Percentiles rank a stretch among this genome's conserved stretches.
Conservation (phyloP, 257 asterid species). For the Apocynum venetum region DNA sequence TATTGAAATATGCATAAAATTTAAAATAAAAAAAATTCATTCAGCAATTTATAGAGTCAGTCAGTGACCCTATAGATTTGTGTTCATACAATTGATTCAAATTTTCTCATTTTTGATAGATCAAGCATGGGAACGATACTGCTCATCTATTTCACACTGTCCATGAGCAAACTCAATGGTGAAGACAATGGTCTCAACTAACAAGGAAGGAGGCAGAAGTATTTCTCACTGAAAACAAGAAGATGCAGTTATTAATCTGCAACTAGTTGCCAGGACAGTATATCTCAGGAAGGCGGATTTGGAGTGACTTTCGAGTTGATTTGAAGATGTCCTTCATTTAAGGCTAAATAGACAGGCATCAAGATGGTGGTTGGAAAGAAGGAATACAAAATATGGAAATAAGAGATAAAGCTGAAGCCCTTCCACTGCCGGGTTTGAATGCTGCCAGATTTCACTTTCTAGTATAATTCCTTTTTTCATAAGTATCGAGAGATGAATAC, state of each 20-base stretch:
- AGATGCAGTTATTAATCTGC: background rate
- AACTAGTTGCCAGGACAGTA: background rate
- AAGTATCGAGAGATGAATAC: slow-evolving; percentile 22
- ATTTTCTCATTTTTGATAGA: slow-evolving; percentile 18
- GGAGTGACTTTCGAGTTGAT: background rate
- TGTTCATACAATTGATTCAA: background rate
- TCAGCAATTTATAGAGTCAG: no score
- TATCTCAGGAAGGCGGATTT: background rate
- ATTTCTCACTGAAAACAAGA: background rate
- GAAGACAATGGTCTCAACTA: slow-evolving; percentile 29
- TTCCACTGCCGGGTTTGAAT: slow-evolving; percentile 16
- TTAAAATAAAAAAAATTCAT: no score
- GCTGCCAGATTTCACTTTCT: slow-evolving; percentile 10
- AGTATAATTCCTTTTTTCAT: background rate
- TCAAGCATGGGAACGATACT: slow-evolving; percentile 49
- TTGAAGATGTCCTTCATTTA: background rate
- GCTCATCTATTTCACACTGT: slow-evolving; percentile 37
- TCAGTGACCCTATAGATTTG: no score
- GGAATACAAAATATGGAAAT: background rate
- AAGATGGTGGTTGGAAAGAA: slow-evolving; percentile 15
- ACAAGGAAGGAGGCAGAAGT: background rate
- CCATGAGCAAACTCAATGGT: slow-evolving; percentile 26
- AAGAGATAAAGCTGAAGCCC: slow-evolving; percentile 17
- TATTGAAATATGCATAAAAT: no score
- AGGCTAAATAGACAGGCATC: slow-evolving; percentile 3